Percentiles rank a stretch among this genome's conserved stretches.
phyloP scores from a whole-genome alignment of 306 rosid genomes.

The Fragaria iinumae region DNA sequence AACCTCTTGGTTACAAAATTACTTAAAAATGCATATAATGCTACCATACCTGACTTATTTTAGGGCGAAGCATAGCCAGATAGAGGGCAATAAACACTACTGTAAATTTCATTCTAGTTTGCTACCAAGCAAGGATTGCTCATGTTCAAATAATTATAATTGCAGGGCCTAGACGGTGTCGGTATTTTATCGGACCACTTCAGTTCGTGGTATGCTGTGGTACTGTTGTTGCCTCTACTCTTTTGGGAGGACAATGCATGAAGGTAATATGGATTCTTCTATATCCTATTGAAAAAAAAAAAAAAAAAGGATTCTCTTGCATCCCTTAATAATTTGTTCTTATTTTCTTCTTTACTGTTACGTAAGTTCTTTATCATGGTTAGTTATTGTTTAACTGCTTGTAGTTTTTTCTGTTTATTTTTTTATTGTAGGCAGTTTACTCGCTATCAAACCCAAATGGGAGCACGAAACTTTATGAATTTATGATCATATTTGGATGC shows the following conservation, averaged over 20 bases:
- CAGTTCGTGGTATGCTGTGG: constrained; percentile 68
- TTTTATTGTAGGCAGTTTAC: constrained; percentile 52
- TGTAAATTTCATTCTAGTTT: background rate
- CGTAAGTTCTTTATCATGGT: background rate
- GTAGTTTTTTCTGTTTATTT: too few species aligned
- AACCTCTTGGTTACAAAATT: background rate
- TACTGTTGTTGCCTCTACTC: constrained; percentile 52
- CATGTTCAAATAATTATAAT: background rate
- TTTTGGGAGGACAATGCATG: constrained; percentile 79
- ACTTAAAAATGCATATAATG: background rate
- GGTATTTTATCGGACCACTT: constrained; percentile 66
- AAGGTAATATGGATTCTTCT: constrained; percentile 38
- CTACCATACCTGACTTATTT: constrained; percentile 54
- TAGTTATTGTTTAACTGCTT: background rate
- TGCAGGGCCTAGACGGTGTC: constrained; percentile 68
- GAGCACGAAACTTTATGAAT: constrained; percentile 58
- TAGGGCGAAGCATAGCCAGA: constrained; percentile 72
- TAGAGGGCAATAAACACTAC: too few species aligned
- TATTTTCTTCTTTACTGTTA: background rate
- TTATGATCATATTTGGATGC: constrained; percentile 68
- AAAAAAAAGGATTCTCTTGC: background rate
- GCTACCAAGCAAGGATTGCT: background rate
- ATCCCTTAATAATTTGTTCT: background rate
- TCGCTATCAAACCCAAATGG: constrained; percentile 52
- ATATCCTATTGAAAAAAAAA: background rate